These are phyloP conservation scores for Imleria badia DNA, from an alignment of 768 basidiomycete species.

Conservation along the genomic window DNA sequence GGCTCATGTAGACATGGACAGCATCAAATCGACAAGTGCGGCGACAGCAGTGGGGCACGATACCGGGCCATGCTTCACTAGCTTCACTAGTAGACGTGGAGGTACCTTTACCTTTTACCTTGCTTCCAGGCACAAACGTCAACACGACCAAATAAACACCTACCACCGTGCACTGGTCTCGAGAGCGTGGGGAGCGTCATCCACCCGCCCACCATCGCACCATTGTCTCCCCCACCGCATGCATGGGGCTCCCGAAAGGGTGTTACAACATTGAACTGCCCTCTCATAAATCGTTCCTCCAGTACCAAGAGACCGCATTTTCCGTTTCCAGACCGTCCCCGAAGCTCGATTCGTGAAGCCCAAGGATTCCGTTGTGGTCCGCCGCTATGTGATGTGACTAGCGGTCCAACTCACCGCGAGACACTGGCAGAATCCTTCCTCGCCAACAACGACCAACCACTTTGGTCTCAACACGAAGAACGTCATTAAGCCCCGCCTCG, in stretches of 20 bases:
- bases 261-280: conserved; percentile 97
- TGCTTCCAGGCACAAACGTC: too few species aligned
- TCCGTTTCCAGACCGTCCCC: conserved; percentile 76
- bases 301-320: conserved; percentile 96
- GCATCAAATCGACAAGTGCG: too few species aligned
- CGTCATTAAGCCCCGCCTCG: conserved; percentile 75
- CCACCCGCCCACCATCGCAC: too few species aligned
- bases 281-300: conserved; percentile 92
- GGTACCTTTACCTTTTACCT: too few species aligned
- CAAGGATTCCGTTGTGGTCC: conserved; percentile 66
- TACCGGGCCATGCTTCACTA: too few species aligned
- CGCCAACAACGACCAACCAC: conserved; percentile 60
- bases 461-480: conserved; percentile 82
- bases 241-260: conserved; percentile 97
- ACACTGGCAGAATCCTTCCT: conserved; percentile 93
- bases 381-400: conserved; percentile 98
- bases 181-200: too few species aligned
- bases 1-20: too few species aligned
- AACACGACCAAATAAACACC: too few species aligned
- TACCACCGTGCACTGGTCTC: too few species aligned
- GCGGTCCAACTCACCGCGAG: conserved; percentile 86
- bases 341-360: conserved; percentile 52
- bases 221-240: too few species aligned
- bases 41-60: too few species aligned
- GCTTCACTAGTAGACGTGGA: too few species aligned